Evolutionary conservation across 2,329 filamentous ascomycete genomes (phyloP).

Genomic region (Stachybotrys chlorohalonatus): DNA sequence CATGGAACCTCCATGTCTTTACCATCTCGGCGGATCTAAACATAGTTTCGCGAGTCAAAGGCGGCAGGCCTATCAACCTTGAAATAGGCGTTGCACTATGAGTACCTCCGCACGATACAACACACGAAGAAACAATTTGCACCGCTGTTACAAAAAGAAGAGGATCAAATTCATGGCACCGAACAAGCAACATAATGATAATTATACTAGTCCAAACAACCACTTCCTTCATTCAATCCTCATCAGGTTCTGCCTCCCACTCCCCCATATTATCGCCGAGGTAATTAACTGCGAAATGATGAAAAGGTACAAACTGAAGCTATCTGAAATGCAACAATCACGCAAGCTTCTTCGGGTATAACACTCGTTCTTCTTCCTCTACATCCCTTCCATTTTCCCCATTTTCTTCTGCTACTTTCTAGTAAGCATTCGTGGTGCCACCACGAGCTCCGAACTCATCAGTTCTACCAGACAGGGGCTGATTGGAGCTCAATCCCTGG

Average conservation of each 20-base stretch:
- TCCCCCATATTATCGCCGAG: background rate
- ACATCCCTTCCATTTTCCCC: background rate
- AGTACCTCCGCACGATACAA: too few species aligned
- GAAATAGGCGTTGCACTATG: too few species aligned
- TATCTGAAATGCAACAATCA: background rate
- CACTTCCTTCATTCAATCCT: too few species aligned
- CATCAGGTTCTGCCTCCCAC: background rate
- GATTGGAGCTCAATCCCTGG: background rate
- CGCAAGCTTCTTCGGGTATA: background rate
- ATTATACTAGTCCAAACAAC: too few species aligned
- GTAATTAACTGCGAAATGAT: background rate
- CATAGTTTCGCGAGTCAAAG: too few species aligned
- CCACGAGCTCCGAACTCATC: background rate
- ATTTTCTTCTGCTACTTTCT: background rate
- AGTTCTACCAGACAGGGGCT: background rate
- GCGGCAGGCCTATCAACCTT: too few species aligned
- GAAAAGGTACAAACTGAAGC: background rate
- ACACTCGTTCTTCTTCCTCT: background rate
- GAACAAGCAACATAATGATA: too few species aligned
- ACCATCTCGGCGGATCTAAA: too few species aligned
- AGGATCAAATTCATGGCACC: too few species aligned
- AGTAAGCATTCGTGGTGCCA: background rate
- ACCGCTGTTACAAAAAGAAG: too few species aligned
- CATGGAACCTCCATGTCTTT: too few species aligned
- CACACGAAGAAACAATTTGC: too few species aligned